A percentile compares a stretch with the other conserved stretches of the same genome.
These are phyloP conservation scores for Pharnaceum exiguum DNA, from an alignment of 148 eudicot genomes.

Conservation along the genomic window DNA sequence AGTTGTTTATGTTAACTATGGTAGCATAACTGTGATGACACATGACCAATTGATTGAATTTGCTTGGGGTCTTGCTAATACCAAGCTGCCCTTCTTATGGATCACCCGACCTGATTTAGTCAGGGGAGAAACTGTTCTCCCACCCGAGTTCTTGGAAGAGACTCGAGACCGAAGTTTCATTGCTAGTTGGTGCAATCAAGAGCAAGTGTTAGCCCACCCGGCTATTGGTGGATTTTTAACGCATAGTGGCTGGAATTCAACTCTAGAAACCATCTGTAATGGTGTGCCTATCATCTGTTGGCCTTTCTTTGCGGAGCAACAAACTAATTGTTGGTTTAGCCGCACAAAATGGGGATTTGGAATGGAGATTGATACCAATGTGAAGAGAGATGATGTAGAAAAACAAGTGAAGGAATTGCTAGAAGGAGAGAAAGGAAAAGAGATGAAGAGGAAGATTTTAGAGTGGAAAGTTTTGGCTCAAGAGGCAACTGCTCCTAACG, in stretches of 20 bases:
- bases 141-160: slow-evolving; percentile 21
- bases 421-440: slow-evolving; percentile 25
- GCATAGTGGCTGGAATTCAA: slow-evolving; percentile 34
- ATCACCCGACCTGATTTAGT: slow-evolving; percentile 27
- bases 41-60: slow-evolving; percentile 25
- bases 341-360: slow-evolving; percentile 26
- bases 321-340: slow-evolving; percentile 32
- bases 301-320: slow-evolving; percentile 38
- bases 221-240: slow-evolving; percentile 31
- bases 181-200: slow-evolving; percentile 30
- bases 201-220: slow-evolving; percentile 22
- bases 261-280: slow-evolving; percentile 10
- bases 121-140: slow-evolving; percentile 11
- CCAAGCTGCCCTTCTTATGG: slow-evolving; percentile 28
- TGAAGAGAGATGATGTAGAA: slow-evolving; percentile 21
- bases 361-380: slow-evolving; percentile 28
- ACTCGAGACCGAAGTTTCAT: slow-evolving; percentile 5
- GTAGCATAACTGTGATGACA: slow-evolving; percentile 26
- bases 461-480: slow-evolving; percentile 18
- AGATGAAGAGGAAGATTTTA: slow-evolving; percentile 18
- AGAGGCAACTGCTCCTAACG: slow-evolving; percentile 15
- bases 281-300: slow-evolving; percentile 33
- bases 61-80: slow-evolving; percentile 34
- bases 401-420: slow-evolving; percentile 26
- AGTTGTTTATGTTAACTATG: slow-evolving; percentile 23